Percentiles rank a stretch among this genome's conserved stretches.
Evolutionary conservation across 306 rosid genomes (phyloP).

Genomic region (Argentina anserina): DNA sequence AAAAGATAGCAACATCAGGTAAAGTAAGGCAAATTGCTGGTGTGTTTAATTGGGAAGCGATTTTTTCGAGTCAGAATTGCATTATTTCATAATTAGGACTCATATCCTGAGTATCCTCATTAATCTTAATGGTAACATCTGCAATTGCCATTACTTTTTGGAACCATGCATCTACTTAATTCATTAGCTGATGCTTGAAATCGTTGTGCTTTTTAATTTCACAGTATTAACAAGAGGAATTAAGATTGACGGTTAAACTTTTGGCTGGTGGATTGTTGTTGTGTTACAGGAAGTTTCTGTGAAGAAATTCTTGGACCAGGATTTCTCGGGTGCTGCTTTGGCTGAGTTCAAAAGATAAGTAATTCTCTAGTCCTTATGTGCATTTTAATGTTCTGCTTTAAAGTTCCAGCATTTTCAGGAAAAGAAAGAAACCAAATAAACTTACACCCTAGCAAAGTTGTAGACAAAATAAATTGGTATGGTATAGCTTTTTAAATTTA

Average conservation of each 20-base stretch:
- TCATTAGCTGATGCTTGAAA: not conserved
- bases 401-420: no score
- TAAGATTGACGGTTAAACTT: slow-evolving; percentile 4
- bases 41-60: not conserved
- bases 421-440: slow-evolving; percentile 11
- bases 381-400: slow-evolving; percentile 9
- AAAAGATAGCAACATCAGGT: no score
- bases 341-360: slow-evolving; percentile 99
- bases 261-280: slow-evolving; percentile 34
- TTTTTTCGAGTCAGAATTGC: no score
- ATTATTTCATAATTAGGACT: not conserved
- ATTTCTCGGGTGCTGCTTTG: slow-evolving; percentile 97
- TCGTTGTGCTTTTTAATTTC: not conserved
- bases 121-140: no score
- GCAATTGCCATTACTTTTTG: not conserved
- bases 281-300: slow-evolving; percentile 94
- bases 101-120: not conserved
- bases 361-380: slow-evolving; percentile 28
- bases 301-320: slow-evolving; percentile 98
- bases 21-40: not conserved
- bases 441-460: not conserved
- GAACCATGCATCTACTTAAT: not conserved
- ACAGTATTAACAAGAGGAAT: not conserved
- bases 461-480: not conserved
- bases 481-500: not conserved